Base-by-base conservation (phyloP, 2,329 filamentous ascomycete genomes). In the Arthrobotrys pseudoclavata region DNA sequence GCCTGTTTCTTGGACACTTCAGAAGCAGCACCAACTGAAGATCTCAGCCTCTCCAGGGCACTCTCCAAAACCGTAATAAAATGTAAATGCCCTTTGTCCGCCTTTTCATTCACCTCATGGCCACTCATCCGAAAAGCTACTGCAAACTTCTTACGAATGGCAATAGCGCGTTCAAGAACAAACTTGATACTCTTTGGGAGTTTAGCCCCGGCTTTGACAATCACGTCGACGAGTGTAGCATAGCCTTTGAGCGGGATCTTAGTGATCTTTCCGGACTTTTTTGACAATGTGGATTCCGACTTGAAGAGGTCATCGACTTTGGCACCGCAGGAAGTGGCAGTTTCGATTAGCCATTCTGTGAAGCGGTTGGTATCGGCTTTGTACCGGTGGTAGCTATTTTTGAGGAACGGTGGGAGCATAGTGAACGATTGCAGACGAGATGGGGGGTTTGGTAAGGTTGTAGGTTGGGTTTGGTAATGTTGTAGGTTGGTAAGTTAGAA, bases 361-460 rank as follows among this genome's bases (percentile, higher is more conserved):
- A 66, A 66, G 0, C 26, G 29, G 9, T 42, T 48, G 18, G 62
- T 66, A n/a, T 66, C 62, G 10, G 47, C 34, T 31, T 66, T 66
- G 31, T 66, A 66, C 15, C 47, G 45, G n/a, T 66, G 45, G 13
- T 66, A 66, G 47, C 62, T 66, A 12, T 29, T 66, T 24, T 53
- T 66, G 18, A 66, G 31, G 48, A 37, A 52, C 13, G 50, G n/a
- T 31, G 50, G 50, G 13, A 53, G 26, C 50, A 53, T 53, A 3
- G 26, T 50, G 47, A 4, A 1, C 12, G 10, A 13, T 18, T 45
- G 20, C 9, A 13, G 20, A 50, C 13, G 18, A 7, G 9, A 4
- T 24, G 9, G 47, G 7, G 10, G 47, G 42, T 40, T 40, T 37
- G 34, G 10, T 37, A 7, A 31, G 7, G 34, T 13, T 37, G 10